Evolutionary conservation across 148 eudicot species (phyloP).

Genomic region (Nepenthes mirabilis): DNA sequence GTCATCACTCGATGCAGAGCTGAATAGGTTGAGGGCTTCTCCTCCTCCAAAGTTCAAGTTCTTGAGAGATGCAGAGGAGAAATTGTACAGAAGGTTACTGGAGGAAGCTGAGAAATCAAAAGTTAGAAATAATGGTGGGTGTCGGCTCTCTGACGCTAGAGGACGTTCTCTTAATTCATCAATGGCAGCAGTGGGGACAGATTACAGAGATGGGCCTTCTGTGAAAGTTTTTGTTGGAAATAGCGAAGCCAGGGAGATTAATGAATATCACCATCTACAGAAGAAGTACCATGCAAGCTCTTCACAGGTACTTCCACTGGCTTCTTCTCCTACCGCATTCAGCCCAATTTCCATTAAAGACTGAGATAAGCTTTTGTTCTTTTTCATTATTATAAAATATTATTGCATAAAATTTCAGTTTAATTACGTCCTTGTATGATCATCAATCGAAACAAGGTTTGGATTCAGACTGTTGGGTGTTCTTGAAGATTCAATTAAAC

Average conservation of each 20-base stretch:
- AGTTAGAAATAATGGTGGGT: not conserved
- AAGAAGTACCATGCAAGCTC: conserved; percentile 11
- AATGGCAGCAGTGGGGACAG: conserved; percentile 9
- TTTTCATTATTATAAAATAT: not conserved
- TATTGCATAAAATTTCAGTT: conserved; percentile 4
- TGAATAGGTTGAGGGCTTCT: conserved; percentile 14
- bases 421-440: conserved; percentile 13
- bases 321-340: conserved; percentile 36
- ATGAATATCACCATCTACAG: conserved; percentile 3
- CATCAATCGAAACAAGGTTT: conserved; percentile 8
- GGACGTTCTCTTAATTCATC: not conserved
- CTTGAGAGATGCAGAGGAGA: conserved; percentile 10
- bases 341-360: conserved; percentile 9
- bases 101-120: conserved; percentile 52
- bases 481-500: no score
- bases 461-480: not conserved
- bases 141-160: not conserved
- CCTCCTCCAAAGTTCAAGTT: conserved; percentile 9
- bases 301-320: conserved; percentile 70
- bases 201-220: conserved; percentile 19
- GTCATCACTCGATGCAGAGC: conserved; percentile 45
- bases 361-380: conserved; percentile 4
- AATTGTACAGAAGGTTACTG: conserved; percentile 31
- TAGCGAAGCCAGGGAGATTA: conserved; percentile 7
- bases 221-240: conserved; percentile 19